Conservation (phyloP, 2,329 filamentous ascomycete species). For the Colletotrichum sp. region DNA sequence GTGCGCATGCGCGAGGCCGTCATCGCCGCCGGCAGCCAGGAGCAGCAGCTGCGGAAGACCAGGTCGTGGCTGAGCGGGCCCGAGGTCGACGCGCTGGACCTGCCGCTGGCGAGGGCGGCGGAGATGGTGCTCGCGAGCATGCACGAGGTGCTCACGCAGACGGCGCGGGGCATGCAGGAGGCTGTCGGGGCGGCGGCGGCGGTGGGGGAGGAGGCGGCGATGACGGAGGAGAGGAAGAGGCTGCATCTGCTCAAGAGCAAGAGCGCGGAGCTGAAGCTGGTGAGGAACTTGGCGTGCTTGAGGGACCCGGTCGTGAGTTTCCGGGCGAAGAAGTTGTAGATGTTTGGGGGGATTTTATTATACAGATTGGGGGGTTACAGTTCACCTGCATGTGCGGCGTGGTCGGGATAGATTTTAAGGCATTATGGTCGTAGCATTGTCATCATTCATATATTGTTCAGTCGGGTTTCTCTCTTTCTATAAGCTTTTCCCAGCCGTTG, state of each 20-base stretch:
- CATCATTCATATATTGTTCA: slow-evolving; percentile 14
- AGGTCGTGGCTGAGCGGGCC: slow-evolving; percentile 80
- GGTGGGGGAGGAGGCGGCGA: slow-evolving; percentile 10
- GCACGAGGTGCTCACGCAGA: slow-evolving; percentile 79
- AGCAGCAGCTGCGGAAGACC: slow-evolving; percentile 35
- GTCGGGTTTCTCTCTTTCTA: background rate
- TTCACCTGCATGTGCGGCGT: slow-evolving; percentile 5
- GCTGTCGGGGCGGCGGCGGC: slow-evolving; percentile 50
- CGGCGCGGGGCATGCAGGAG: slow-evolving; percentile 65
- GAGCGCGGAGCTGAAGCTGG: slow-evolving; percentile 86
- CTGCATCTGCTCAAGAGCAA: slow-evolving; percentile 74
- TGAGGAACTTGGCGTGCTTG: slow-evolving; percentile 74
- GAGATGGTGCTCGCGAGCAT: slow-evolving; percentile 92
- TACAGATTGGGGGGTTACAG: background rate
- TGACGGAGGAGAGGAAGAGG: slow-evolving; percentile 55
- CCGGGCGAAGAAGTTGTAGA: slow-evolving; percentile 56
- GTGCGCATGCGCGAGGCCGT: slow-evolving; percentile 87
- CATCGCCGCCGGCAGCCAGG: slow-evolving; percentile 30
- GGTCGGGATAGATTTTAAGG: slow-evolving; percentile 6
- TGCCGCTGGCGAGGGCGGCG: slow-evolving; percentile 82
- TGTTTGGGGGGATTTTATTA: background rate
- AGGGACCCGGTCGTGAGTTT: slow-evolving; percentile 69
- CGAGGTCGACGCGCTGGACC: slow-evolving; percentile 66
- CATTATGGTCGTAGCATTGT: slow-evolving; percentile 7
- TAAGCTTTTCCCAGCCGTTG: background rate